phyloP scores from a whole-genome alignment of 495 filamentous ascomycete genomes.

The Neurospora africana region DNA sequence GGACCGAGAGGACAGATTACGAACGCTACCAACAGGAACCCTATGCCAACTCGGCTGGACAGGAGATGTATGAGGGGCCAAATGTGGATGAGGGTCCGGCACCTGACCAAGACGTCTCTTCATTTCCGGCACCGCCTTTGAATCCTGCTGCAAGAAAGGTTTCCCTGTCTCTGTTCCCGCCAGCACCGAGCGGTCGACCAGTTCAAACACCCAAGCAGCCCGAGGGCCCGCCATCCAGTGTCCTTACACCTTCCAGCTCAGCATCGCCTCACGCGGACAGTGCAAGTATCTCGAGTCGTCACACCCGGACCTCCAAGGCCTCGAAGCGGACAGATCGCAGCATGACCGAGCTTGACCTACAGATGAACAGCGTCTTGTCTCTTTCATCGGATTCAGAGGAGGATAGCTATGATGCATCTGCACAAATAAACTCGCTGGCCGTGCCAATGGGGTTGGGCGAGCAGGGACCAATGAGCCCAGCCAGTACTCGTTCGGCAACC shows the following conservation, averaged over 20 bases:
- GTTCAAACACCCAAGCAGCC: slow-evolving; percentile 10
- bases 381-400: slow-evolving; percentile 41
- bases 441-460: slow-evolving; percentile 18
- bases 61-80: slow-evolving; percentile 9
- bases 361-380: slow-evolving; percentile 36
- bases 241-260: slow-evolving; percentile 9
- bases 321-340: slow-evolving; percentile 34
- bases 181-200: not conserved
- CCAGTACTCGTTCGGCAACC: slow-evolving; percentile 17
- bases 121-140: slow-evolving; percentile 7
- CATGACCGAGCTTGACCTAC: slow-evolving; percentile 32
- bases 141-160: slow-evolving; percentile 3
- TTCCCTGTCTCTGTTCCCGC: slow-evolving; percentile 13
- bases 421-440: slow-evolving; percentile 16
- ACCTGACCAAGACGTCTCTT: not conserved
- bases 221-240: slow-evolving; percentile 5
- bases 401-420: slow-evolving; percentile 21
- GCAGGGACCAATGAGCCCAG: slow-evolving; percentile 14
- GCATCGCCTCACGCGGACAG: slow-evolving; percentile 25
- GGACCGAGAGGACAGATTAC: slow-evolving; percentile 26
- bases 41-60: slow-evolving; percentile 29
- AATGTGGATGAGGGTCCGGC: slow-evolving; percentile 2
- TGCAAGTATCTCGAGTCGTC: slow-evolving; percentile 38
- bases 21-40: slow-evolving; percentile 44
- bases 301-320: slow-evolving; percentile 40